A percentile compares a stretch with the other conserved stretches of the same genome.
phyloP scores from a whole-genome alignment of 306 rosid genomes.

The Prunus padus region DNA sequence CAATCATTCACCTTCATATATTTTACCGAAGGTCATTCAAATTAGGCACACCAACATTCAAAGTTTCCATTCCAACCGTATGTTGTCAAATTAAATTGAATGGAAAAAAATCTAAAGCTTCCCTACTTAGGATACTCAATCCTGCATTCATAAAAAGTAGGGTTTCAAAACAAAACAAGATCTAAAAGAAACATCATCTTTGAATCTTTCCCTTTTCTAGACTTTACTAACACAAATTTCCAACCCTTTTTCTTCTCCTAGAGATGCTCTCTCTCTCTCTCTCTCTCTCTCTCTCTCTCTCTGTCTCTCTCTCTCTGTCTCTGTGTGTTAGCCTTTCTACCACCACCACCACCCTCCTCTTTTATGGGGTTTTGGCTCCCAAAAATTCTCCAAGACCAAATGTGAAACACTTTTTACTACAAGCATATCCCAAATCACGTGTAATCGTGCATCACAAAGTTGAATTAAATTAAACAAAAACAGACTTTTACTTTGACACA shows the following conservation, averaged over 20 bases:
- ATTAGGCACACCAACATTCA: not conserved
- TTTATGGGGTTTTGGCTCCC: conserved; percentile 33
- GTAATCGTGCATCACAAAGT: conserved; percentile 24
- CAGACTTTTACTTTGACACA: conserved; percentile 22
- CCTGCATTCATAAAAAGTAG: conserved; percentile 16
- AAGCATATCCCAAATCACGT: conserved; percentile 30
- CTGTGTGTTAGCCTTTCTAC: conserved; percentile 14
- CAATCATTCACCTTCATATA: not conserved
- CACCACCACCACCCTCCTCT: conserved; percentile 6
- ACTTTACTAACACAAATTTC: conserved; percentile 34
- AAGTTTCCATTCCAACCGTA: too few relatives aligned
- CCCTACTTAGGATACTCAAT: conserved; percentile 22
- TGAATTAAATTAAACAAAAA: not conserved
- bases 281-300: too few relatives aligned
- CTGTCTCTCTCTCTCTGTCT: too few relatives aligned
- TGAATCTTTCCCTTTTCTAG: conserved; percentile 22
- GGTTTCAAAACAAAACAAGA: conserved; percentile 3
- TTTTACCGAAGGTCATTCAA: not conserved
- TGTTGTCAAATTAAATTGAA: not conserved
- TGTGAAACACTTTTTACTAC: conserved; percentile 22
- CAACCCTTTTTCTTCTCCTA: conserved; percentile 29
- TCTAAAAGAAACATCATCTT: conserved; percentile 27
- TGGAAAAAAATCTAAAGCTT: not conserved
- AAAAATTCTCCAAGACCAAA: conserved; percentile 29
- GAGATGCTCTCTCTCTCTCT: conserved; percentile 32